A percentile compares a stretch with the other conserved stretches of the same genome.
phyloP scores from a whole-genome alignment of 2,329 filamentous ascomycete species.

The Sporothrix schenckii region DNA sequence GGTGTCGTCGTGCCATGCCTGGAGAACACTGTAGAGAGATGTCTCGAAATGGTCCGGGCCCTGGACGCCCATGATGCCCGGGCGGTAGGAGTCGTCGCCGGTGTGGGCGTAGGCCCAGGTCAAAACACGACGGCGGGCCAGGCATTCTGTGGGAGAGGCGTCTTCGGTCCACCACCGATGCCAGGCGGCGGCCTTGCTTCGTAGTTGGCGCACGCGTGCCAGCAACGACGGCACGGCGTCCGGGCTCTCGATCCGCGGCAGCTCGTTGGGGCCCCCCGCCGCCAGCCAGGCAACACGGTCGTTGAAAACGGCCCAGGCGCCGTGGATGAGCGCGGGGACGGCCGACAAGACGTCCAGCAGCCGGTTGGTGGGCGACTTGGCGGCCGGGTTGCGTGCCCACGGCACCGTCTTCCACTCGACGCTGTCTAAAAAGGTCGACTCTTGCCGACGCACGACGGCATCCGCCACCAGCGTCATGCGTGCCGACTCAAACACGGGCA shows the following conservation, averaged over 20 bases:
- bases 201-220: constrained; percentile 24
- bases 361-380: constrained; percentile 36
- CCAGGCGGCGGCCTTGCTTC: constrained; percentile 30
- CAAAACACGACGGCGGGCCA: constrained; percentile 30
- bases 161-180: constrained; percentile 32
- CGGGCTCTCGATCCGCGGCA: constrained; percentile 30
- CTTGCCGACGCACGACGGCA: constrained; percentile 37
- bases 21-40: neutral
- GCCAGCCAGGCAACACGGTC: constrained; percentile 35
- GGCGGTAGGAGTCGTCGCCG: constrained; percentile 35
- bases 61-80: constrained; percentile 32
- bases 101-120: constrained; percentile 33
- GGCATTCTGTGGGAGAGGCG: neutral
- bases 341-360: constrained; percentile 38
- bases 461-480: constrained; percentile 39
- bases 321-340: constrained; percentile 37
- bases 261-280: constrained; percentile 10
- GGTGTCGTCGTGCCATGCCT: constrained; percentile 27
- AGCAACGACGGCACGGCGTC: constrained; percentile 31
- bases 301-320: constrained; percentile 30
- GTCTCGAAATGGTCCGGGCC: constrained; percentile 35
- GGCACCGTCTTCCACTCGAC: constrained; percentile 38
- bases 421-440: constrained; percentile 36
- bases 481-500: constrained; percentile 39
- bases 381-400: constrained; percentile 34